Base-by-base conservation (phyloP, 768 basidiomycete species). In the Kwoniella dendrophila region DNA sequence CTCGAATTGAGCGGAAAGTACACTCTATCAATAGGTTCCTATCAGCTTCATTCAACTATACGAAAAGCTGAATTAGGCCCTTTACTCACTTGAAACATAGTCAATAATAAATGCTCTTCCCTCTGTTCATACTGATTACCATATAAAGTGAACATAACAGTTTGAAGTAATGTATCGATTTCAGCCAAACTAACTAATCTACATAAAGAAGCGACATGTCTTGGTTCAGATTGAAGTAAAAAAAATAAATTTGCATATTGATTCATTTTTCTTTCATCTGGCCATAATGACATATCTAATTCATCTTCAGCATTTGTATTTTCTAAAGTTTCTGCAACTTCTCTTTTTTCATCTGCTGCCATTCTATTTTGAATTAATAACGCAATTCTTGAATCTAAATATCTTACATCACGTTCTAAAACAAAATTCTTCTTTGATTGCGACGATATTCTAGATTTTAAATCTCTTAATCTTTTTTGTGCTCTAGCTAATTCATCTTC, bases 341-440 rank as follows among this genome's bases (percentile, higher is more conserved):
- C 92, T 50, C 90, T 86, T 88, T 94, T 92, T 91, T 95, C 94
- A 70, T 96, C 94, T 61, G 90, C 85, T 7, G 90, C 94, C 91
- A 98, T 96, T 67, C 94, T 86, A 78, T 99, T 98, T 82, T 97
- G 94, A 73, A 99, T 99, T 70, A 99, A 85, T 40, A 99, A 83
- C 10, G 95, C 96, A 74, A 99, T 99, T 56, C 96, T 86, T 36
- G 90, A 91, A 82, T 99, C 96, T 43, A 99, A 87, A 79, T 98
- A 99, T 52, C 96, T 89, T 33, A 99, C 96, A 79, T 99, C 96
- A 45, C 96, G 88, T 79, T 99, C 96, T 11, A 99, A 85, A 40
- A 99, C 96, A 72, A 99, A 99, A 82, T 99, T 99, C 86, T 97
- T 98, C 85, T 99, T 99, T 56, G 92, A 94, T 81, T 98, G 96